Conservation (phyloP, 2,329 filamentous ascomycete species). For the Penicillium vulpinum region DNA sequence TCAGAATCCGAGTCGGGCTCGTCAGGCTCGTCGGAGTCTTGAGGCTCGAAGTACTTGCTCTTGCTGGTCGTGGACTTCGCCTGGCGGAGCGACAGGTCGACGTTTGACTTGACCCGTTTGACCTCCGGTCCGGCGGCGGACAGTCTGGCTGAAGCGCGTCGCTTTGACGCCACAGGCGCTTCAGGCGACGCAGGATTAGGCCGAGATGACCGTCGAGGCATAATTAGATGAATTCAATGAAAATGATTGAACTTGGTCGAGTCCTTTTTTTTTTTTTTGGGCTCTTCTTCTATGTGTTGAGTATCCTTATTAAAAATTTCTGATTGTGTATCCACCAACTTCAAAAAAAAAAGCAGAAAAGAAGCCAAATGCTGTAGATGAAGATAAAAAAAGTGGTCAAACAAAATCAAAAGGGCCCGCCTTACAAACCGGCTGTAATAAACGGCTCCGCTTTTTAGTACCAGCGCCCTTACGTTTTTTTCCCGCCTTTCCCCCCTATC, state of each 20-base stretch:
- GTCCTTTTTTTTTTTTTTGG: too few relatives aligned
- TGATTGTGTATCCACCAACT: not conserved
- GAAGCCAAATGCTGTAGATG: not conserved
- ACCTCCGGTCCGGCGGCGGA: constrained; percentile 29
- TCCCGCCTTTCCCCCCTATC: not conserved
- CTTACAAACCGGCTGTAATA: constrained; percentile 10
- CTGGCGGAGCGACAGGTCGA: constrained; percentile 14
- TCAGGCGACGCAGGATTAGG: constrained; percentile 34
- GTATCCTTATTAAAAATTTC: not conserved
- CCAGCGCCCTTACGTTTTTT: constrained; percentile 1
- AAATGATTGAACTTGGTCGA: not conserved
- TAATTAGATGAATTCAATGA: constrained; percentile 15
- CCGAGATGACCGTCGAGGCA: constrained; percentile 43
- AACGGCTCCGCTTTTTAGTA: constrained; percentile 6
- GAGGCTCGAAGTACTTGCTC: constrained; percentile 54
- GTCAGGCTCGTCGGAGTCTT: constrained; percentile 35
- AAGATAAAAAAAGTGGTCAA: not conserved
- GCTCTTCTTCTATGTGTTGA: not conserved
- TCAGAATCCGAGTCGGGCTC: constrained; percentile 47
- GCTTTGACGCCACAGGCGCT: constrained; percentile 35
- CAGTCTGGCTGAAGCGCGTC: constrained; percentile 36
- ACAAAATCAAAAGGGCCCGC: constrained; percentile 1
- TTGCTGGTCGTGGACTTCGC: constrained; percentile 47
- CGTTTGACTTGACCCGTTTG: constrained; percentile 36
- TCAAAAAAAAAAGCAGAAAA: not conserved